Evolutionary conservation across 495 filamentous ascomycete species (phyloP).

Genomic region (Baudoinia panamericana): DNA sequence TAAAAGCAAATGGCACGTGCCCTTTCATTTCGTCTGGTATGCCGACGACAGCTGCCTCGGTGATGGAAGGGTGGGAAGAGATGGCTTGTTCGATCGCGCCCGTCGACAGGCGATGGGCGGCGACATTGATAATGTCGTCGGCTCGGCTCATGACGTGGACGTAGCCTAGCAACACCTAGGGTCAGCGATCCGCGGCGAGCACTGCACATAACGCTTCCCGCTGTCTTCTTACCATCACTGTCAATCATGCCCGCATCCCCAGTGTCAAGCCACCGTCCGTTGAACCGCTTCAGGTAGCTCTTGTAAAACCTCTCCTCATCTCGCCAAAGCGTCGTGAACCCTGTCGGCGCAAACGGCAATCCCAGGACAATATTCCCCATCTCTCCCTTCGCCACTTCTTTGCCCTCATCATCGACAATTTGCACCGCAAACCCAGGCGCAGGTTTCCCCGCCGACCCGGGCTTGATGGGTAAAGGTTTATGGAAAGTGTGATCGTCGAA

Average conservation of each 20-base stretch:
- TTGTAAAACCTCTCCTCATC: conserved; percentile 75
- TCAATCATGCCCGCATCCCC: conserved; percentile 84
- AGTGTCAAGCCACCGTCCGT: conserved; percentile 72
- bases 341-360: conserved; percentile 70
- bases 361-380: conserved; percentile 89
- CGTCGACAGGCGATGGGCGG: conserved; percentile 82
- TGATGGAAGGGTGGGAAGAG: conserved; percentile 60
- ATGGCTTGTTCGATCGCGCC: conserved; percentile 85
- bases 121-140: conserved; percentile 93
- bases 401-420: conserved; percentile 67
- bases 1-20: conserved; percentile 80
- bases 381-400: conserved; percentile 47
- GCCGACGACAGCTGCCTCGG: conserved; percentile 72
- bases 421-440: conserved; percentile 84
- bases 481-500: conserved; percentile 23
- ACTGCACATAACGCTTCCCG: too few relatives aligned
- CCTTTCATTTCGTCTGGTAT: conserved; percentile 80
- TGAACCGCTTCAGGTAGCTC: conserved; percentile 67
- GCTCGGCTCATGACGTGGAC: conserved; percentile 74
- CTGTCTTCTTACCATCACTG: too few relatives aligned
- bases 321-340: conserved; percentile 69
- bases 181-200: too few relatives aligned
- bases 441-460: conserved; percentile 76
- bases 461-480: conserved; percentile 46
- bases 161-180: too few relatives aligned